Evolutionary conservation across 163 green algal genomes (phyloP).

Genomic region (Chlorella variabilis): DNA sequence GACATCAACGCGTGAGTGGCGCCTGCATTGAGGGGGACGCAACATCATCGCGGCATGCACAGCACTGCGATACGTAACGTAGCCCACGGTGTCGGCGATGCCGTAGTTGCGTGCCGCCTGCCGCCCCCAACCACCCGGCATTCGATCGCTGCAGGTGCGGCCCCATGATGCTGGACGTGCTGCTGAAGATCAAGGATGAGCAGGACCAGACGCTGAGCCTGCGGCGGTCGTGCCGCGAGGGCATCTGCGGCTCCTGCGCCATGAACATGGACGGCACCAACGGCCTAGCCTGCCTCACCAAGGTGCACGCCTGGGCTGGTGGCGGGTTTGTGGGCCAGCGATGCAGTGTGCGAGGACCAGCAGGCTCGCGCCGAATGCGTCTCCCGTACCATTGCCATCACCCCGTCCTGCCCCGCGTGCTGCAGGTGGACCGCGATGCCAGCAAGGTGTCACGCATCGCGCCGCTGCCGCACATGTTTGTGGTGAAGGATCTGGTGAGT

Average conservation of each 20-base stretch:
- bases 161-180: constrained; percentile 99
- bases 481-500: constrained; percentile 83
- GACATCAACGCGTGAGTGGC: constrained; percentile 90
- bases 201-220: constrained; percentile 54
- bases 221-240: constrained; percentile 78
- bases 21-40: no score
- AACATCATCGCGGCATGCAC: no score
- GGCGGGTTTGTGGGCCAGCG: no score
- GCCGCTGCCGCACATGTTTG: constrained; percentile 96
- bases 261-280: constrained; percentile 99
- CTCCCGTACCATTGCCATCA: no score
- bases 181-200: constrained; percentile 99
- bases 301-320: constrained; percentile 63
- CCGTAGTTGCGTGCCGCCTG: no score
- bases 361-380: no score
- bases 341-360: no score
- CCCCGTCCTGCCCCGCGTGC: no score
- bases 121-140: no score
- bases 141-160: constrained; percentile 94
- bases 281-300: constrained; percentile 95
- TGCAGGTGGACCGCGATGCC: constrained; percentile 63
- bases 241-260: constrained; percentile 98
- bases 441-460: constrained; percentile 76
- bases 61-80: not conserved
- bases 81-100: no score